Base-by-base conservation (phyloP, 2,329 filamentous ascomycete genomes). In the Decorospora gaudefroyi region DNA sequence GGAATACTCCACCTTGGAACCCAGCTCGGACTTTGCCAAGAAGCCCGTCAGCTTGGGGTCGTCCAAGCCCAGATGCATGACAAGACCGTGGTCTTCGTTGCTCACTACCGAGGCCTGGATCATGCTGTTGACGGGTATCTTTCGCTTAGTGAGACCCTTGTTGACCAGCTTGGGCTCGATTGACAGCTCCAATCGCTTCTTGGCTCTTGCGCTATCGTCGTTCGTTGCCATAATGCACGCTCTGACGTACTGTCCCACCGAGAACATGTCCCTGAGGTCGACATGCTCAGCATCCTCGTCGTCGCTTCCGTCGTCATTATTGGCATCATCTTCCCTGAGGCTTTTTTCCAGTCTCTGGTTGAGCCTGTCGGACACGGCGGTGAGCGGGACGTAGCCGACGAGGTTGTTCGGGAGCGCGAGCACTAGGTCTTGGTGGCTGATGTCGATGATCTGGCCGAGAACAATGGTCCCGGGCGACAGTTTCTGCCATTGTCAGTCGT, bases 321-420 rank as follows among this genome's bases (percentile, higher is more conserved):
- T 79, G 9, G 80, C 75, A 6, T 81, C 80, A 22, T 84, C 79
- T 33, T 84, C 81, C 25, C 82, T 82, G 26, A 86, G 69, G 26
- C 85, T 67, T 32, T 75, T 76, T 67, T 95, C 85, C 26, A 99
- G 81, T 53, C 84, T 85, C 51, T 85, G 75, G 19, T 87, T 95
- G 51, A 97, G 76, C 54, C 82, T 76, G 47, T 88, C 83, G 2
- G 93, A 99, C 36, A 99, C 81, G n/a, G 89, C 83, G n/a, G 91
- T 95, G 55, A 97, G 84, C 13, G 93, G 86, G 5, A 95, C 86
- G 69, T 90, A 93, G 33, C 93, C 95, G 33, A 83, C 85, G 21
- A 99, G 81, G 68, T 95, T 97, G 73, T 99, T 99, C 11, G 93
- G 91, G 8, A 99, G 78, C 13, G 90, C 84, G 40, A 99, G 76